Percentiles rank a stretch among this genome's conserved stretches.
phyloP scores from a whole-genome alignment of 129 eudicot genomes.

The Pittosporum tobira region DNA sequence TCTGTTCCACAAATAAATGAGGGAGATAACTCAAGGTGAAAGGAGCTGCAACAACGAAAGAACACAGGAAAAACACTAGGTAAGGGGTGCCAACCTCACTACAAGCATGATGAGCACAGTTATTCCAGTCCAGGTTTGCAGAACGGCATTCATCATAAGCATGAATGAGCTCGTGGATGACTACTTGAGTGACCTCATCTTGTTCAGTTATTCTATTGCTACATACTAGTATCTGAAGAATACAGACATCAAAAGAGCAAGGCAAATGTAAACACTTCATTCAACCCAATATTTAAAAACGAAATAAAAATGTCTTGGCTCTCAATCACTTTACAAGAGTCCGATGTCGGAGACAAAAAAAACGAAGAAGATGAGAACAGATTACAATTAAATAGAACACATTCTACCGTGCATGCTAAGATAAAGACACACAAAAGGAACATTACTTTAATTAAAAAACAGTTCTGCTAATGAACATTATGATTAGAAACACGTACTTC shows the following conservation, averaged over 20 bases:
- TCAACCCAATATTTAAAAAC: neutral
- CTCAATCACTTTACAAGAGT: neutral
- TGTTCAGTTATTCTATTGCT: slow-evolving; percentile 59
- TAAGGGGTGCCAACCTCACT: slow-evolving; percentile 54
- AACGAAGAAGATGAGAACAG: neutral
- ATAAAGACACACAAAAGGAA: neutral
- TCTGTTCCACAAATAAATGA: slow-evolving; percentile 32
- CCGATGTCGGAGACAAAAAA: neutral
- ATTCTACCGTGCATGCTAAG: neutral
- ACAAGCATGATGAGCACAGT: slow-evolving; percentile 98
- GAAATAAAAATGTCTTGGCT: neutral
- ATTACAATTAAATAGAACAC: neutral
- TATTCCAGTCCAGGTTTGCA: slow-evolving; percentile 75
- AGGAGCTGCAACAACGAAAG: slow-evolving; percentile 10
- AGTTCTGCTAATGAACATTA: neutral
- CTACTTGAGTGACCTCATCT: slow-evolving; percentile 91
- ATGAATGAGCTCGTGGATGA: slow-evolving; percentile 90
- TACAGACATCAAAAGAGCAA: slow-evolving; percentile 5
- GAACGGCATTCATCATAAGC: slow-evolving; percentile 95
- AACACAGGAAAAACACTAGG: neutral
- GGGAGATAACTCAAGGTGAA: slow-evolving; percentile 7
- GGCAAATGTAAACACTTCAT: slow-evolving; percentile 1
- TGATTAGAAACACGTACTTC: neutral
- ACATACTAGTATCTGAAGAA: slow-evolving; percentile 62
- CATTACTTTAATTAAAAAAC: neutral